These are phyloP conservation scores for Trebouxia gelatinosa DNA, from an alignment of 163 green algal genomes.

Conservation along the genomic window DNA sequence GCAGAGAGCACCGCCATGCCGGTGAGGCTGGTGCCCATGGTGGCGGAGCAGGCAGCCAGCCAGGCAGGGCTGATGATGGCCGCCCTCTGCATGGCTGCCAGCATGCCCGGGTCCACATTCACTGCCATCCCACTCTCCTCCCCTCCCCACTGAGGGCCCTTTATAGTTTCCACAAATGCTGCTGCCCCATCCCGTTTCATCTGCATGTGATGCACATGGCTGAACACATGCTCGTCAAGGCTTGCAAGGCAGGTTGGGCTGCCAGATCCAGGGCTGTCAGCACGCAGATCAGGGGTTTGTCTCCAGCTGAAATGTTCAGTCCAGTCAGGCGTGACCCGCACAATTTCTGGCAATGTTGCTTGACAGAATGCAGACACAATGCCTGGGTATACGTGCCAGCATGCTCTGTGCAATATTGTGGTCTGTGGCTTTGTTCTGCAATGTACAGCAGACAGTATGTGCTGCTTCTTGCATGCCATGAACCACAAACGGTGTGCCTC, in stretches of 20 bases:
- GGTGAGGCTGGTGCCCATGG: not conserved
- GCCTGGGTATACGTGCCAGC: slow-evolving; percentile 34
- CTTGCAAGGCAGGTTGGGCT: too few relatives aligned
- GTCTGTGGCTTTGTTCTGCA: not conserved
- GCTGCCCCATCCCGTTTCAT: slow-evolving; percentile 42
- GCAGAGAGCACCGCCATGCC: slow-evolving; percentile 31
- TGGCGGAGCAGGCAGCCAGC: slow-evolving; percentile 42
- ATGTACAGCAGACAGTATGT: not conserved
- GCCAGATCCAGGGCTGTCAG: too few relatives aligned
- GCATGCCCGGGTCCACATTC: slow-evolving; percentile 46
- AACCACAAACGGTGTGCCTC: slow-evolving; percentile 38
- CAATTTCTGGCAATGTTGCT: too few relatives aligned
- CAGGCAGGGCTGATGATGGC: slow-evolving; percentile 35
- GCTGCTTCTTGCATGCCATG: slow-evolving; percentile 33
- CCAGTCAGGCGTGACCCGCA: too few relatives aligned
- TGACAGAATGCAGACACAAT: too few relatives aligned
- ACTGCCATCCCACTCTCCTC: slow-evolving; percentile 32
- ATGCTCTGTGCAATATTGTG: slow-evolving; percentile 43
- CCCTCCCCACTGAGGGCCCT: slow-evolving; percentile 21
- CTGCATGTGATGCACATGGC: too few relatives aligned
- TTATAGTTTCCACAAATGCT: slow-evolving; percentile 38
- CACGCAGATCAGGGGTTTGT: too few relatives aligned
- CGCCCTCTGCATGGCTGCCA: slow-evolving; percentile 42
- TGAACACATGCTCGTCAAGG: too few relatives aligned
- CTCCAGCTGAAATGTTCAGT: too few relatives aligned